Evolutionary conservation across 2,329 filamentous ascomycete species (phyloP), one percentile per base, ranked within the genome.

Genomic region (Coniochaeta sp.): DNA sequence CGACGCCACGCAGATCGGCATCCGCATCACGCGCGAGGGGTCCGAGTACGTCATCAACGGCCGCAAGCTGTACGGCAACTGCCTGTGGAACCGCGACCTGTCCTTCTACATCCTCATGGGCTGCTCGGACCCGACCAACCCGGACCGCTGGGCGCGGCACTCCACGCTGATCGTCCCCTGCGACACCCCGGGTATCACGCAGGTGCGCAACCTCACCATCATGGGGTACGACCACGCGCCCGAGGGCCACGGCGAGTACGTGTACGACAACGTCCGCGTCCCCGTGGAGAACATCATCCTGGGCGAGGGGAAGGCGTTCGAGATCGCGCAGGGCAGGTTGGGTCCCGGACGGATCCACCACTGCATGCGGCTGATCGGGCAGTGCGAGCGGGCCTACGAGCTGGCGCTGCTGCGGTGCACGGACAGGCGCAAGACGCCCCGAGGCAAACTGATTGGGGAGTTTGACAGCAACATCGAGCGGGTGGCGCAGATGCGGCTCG

Each of bases 1-100:
- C 6, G 79, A 81, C 62, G 79, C 78, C 17, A 81, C 78, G 28
- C 77, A 81, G 65, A 78, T 81, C 64, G 65, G 63, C 44, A 67
- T 66, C 58, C 68, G 66, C 32, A 75, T 76, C 63, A 69, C 68
- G 14, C 71, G 73, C 32, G 65, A 67, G 50, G 70, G 67, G n/a
- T 65, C 74, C 60, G 69, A 72, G 26, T 73, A 75, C 60, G 70
- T 76, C 60, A 74, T 77, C 63, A 75, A 77, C 61, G 74, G 74
- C 2, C 70, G 73, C 47, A 77, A 76, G 64, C 69, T 75, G 5
- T 76, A 74, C 59, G 72, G 73, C 47, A 75, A 75, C 64, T 72
- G 69, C 64, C 68, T 73, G 52, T 73, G 70, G 67, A 75, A 76
- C 55, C 71, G 71, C 40, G 67, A 71, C 2, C 68, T 70, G 56